Evolutionary conservation across 768 basidiomycete species (phyloP).

Genomic region (Filobasidium floriforme): DNA sequence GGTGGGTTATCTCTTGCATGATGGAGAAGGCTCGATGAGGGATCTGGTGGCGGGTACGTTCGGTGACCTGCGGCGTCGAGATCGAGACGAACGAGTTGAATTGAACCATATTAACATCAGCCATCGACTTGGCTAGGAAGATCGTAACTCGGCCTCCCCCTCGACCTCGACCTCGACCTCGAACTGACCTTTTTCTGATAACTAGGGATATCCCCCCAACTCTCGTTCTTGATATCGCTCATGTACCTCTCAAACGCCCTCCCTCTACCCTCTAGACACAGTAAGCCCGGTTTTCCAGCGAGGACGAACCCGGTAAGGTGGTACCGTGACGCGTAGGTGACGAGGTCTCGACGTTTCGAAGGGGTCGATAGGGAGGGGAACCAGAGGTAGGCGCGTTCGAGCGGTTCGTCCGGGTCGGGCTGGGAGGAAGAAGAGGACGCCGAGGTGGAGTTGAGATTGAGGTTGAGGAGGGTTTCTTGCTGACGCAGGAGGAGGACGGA

Average conservation of each 20-base stretch:
- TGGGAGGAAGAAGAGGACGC: neutral
- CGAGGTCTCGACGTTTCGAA: conserved; percentile 45
- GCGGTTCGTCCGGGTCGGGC: conserved; percentile 14
- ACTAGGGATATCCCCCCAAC: conserved; percentile 47
- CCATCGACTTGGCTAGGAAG: too few species aligned
- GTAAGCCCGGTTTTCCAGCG: conserved; percentile 52
- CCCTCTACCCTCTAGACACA: conserved; percentile 45
- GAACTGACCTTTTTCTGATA: conserved; percentile 45
- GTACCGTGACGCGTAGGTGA: conserved; percentile 40
- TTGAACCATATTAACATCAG: too few species aligned
- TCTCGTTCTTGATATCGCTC: conserved; percentile 44
- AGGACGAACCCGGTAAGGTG: conserved; percentile 46
- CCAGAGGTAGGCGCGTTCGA: conserved; percentile 46
- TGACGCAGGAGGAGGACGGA: neutral
- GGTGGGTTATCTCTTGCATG: conserved; percentile 45
- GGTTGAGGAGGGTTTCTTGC: neutral
- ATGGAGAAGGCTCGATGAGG: conserved; percentile 30
- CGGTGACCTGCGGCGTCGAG: conserved; percentile 32
- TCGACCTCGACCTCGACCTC: neutral
- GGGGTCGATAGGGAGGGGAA: conserved; percentile 43
- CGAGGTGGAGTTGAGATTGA: conserved; percentile 1
- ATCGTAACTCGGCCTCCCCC: neutral
- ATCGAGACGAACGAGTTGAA: too few species aligned
- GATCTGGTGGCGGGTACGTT: conserved; percentile 40
- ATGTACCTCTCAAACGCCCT: conserved; percentile 41